Evolutionary conservation across 2,329 filamentous ascomycete genomes (phyloP).

Genomic region (Beauveria sp.): DNA sequence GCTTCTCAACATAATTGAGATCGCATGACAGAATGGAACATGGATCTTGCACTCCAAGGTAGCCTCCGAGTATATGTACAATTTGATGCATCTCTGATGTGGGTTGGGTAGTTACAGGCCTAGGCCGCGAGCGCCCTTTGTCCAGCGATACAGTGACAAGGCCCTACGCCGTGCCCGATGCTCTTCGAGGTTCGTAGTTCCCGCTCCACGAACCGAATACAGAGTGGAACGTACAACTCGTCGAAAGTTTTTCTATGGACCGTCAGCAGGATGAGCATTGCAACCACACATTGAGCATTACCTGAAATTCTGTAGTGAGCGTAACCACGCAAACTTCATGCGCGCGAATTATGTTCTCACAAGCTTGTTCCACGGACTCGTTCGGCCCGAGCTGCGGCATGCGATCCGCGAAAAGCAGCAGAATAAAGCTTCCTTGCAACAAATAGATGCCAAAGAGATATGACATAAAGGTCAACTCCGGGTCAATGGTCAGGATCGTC

Average conservation of each 20-base stretch:
- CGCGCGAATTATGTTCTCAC: constrained; percentile 42
- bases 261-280: neutral
- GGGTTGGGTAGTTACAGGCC: constrained; percentile 19
- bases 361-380: constrained; percentile 38
- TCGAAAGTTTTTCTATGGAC: constrained; percentile 43
- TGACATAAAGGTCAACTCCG: constrained; percentile 44
- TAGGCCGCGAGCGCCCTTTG: constrained; percentile 27
- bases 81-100: neutral
- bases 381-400: constrained; percentile 40
- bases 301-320: constrained; percentile 42
- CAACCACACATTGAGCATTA: constrained; percentile 15
- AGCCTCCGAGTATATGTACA: neutral
- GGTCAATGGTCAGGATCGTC: constrained; percentile 39
- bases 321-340: constrained; percentile 45
- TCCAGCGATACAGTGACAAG: constrained; percentile 48
- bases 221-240: constrained; percentile 43
- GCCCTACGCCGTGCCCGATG: constrained; percentile 38
- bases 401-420: constrained; percentile 41
- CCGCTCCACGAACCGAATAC: constrained; percentile 37
- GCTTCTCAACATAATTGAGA: too few relatives aligned
- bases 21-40: neutral
- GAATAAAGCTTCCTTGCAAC: constrained; percentile 42
- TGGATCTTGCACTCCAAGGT: neutral
- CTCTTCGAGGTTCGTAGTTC: constrained; percentile 33
- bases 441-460: constrained; percentile 46